Evolutionary conservation across 495 filamentous ascomycete species (phyloP), one percentile per base, ranked within the genome.

Genomic region (Lasiosphaeria miniovina): DNA sequence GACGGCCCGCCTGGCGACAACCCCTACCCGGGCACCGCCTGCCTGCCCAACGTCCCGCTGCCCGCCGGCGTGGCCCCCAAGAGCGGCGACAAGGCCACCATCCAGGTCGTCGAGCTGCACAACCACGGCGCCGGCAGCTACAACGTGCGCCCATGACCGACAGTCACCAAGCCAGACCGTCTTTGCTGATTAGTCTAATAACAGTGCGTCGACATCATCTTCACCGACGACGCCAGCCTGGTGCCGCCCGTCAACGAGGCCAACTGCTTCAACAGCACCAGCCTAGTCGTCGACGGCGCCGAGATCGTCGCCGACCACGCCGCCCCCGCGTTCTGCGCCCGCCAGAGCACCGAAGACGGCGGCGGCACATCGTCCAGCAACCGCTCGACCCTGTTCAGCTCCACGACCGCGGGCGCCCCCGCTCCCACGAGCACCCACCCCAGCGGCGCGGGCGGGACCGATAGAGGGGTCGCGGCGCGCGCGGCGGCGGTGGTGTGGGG

Each of bases 61-160:
- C 93, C 93, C 0, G 80, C 78, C 33, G 86, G 88, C 59, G 77
- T 85, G 49, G 86, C 73, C 6, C 84, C 90, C 17, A 84, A 88
- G 14, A 75, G 83, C 3, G 93, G 93, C 7, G 88, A 93, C 70
- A 86, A 91, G 68, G 92, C 91, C 12, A 96, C 91, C 4, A 90
- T 97, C 57, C 93, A 97, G 70, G 78, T 96, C 34, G 84, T 97
- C 41, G 90, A 96, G 79, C 76, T 81, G 5, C 90, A 91, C 6
- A 78, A 88, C 67, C 91, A 96, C 67, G 93, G 93, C 8, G 93
- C 91, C 4, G 80, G 88, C 12, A 71, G 95, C 31, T 97, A 87
- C 66, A 94, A 90, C 67, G 93, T 97, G 80, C 67, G 88, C 83
- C 14, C 15, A 46, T 46, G 12, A 2, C 24, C 24, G 24, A 24